Evolutionary conservation across 805 yeast species (phyloP).

Genomic region (Millerago galiae): DNA sequence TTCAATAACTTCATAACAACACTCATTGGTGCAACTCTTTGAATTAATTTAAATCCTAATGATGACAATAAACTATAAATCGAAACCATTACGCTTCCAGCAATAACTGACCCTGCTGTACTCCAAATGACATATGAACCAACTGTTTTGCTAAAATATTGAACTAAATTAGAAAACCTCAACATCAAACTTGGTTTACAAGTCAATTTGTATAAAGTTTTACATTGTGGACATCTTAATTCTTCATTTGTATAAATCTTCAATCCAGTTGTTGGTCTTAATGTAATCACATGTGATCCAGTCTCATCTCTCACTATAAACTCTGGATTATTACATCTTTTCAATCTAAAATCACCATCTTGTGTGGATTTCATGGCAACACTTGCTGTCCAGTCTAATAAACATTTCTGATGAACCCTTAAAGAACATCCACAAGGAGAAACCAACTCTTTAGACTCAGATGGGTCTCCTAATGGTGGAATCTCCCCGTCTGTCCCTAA

Average conservation of each 20-base stretch:
- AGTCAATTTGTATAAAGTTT: conserved; percentile 24
- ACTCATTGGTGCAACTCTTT: conserved; percentile 26
- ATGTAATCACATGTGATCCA: conserved; percentile 1
- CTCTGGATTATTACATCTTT: neutral
- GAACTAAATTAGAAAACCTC: conserved; percentile 11
- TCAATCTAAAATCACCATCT: conserved; percentile 2
- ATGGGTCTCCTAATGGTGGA: conserved; percentile 15
- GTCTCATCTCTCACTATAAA: neutral
- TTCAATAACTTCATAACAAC: conserved; percentile 26
- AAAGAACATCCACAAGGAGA: conserved; percentile 33
- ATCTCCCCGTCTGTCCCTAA: conserved; percentile 10
- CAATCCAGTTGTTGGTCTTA: conserved; percentile 4
- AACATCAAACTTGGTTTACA: conserved; percentile 14
- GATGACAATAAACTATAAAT: conserved; percentile 16
- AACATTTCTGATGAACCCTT: conserved; percentile 31
- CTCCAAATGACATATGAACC: conserved; percentile 6
- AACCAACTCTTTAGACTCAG: conserved; percentile 30
- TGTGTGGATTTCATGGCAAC: conserved; percentile 11
- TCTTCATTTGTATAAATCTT: conserved; percentile 4
- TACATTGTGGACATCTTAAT: conserved; percentile 34
- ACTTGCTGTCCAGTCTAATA: conserved; percentile 31
- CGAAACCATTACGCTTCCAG: conserved; percentile 21
- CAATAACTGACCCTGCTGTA: conserved; percentile 13
- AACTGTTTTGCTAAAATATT: conserved; percentile 9
- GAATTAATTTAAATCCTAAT: conserved; percentile 26